Evolutionary conservation across 257 asterid genomes (phyloP).

Genomic region (Salvia splendens): DNA sequence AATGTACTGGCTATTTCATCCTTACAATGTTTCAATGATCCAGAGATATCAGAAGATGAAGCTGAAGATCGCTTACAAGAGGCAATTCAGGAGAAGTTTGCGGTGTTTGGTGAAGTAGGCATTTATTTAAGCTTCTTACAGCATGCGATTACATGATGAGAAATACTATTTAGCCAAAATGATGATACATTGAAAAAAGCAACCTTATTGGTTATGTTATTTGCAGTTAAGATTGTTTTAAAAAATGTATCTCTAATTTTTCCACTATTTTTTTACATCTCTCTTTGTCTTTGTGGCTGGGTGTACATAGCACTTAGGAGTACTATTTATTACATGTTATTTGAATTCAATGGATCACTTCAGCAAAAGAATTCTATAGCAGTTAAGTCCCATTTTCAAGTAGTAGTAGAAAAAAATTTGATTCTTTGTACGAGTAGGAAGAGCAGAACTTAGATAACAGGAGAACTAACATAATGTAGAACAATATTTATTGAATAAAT

Average conservation of each 20-base stretch:
- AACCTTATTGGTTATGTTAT: slow-evolving; percentile 22
- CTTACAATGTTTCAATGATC: slow-evolving; percentile 32
- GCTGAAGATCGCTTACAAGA: slow-evolving; percentile 96
- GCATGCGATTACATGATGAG: slow-evolving; percentile 16
- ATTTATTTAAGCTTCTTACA: slow-evolving; percentile 26
- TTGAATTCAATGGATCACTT: slow-evolving; percentile 22
- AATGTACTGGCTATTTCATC: slow-evolving; percentile 3
- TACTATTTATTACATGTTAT: not conserved
- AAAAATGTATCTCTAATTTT: slow-evolving; percentile 9
- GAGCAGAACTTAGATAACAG: not conserved
- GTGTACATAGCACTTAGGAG: slow-evolving; percentile 24
- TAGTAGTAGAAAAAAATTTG: slow-evolving; percentile 2
- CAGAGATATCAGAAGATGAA: slow-evolving; percentile 98
- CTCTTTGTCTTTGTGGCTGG: slow-evolving; percentile 25
- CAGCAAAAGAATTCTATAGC: slow-evolving; percentile 16
- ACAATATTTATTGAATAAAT: too few species aligned
- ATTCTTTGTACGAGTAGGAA: slow-evolving; percentile 3
- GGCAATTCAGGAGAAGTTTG: slow-evolving; percentile 95
- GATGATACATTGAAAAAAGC: slow-evolving; percentile 17
- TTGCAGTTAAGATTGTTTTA: slow-evolving; percentile 7
- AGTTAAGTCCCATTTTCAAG: slow-evolving; percentile 16
- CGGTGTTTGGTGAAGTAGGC: slow-evolving; percentile 92
- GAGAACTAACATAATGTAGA: too few species aligned
- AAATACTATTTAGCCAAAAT: slow-evolving; percentile 12
- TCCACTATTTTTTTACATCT: not conserved